Conservation (phyloP, 179 eudicot genomes). For the Beta macrorhiza region DNA sequence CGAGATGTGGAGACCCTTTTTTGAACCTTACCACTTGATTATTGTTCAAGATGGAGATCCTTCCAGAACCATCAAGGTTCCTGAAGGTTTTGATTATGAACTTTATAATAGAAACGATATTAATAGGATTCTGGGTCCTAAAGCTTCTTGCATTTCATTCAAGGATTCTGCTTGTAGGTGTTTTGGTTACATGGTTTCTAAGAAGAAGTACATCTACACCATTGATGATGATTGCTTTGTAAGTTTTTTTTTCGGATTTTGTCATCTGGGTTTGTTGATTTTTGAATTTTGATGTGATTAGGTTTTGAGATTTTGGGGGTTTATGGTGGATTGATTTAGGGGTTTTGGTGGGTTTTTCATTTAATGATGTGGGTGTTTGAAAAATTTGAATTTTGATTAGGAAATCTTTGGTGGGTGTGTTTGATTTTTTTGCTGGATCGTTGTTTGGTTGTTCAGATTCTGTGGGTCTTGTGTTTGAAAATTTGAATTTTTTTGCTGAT, state of each 20-base stretch:
- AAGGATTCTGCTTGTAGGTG: slow-evolving; percentile 97
- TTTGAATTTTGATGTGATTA: neutral
- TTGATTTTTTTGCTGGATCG: neutral
- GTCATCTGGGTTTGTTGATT: neutral
- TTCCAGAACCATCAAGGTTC: slow-evolving; percentile 65
- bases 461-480: neutral
- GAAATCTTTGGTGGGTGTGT: too few relatives aligned
- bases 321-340: neutral
- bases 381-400: neutral
- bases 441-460: slow-evolving; percentile 6
- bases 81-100: slow-evolving; percentile 87
- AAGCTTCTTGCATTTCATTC: slow-evolving; percentile 83
- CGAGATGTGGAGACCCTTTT: slow-evolving; percentile 95
- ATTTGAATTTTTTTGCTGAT: neutral
- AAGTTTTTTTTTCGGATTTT: neutral
- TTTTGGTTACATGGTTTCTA: slow-evolving; percentile 89
- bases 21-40: slow-evolving; percentile 79
- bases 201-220: slow-evolving; percentile 90
- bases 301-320: neutral
- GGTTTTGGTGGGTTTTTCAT: neutral
- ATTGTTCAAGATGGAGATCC: slow-evolving; percentile 99
- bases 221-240: slow-evolving; percentile 94
- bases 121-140: slow-evolving; percentile 76
- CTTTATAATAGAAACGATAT: slow-evolving; percentile 86
- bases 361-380: neutral